Conservation (phyloP, 2,329 filamentous ascomycete genomes). For the Tolypocladium sp. region DNA sequence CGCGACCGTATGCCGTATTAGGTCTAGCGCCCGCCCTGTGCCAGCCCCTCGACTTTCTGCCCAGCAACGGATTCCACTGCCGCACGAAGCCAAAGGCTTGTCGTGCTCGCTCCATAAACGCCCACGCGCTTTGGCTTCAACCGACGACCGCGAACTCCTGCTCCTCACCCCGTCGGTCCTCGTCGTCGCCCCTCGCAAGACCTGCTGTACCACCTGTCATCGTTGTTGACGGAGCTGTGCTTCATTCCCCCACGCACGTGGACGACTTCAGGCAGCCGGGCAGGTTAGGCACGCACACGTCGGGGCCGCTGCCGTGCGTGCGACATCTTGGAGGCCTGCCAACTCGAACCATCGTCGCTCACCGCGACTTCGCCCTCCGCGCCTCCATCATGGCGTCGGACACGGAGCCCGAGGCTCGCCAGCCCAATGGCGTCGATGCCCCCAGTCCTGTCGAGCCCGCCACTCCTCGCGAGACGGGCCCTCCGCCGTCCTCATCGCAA, state of each 20-base stretch:
- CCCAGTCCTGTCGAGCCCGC: slow-evolving; percentile 22
- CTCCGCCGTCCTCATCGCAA: slow-evolving; percentile 32
- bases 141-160: neutral
- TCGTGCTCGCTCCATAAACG: neutral
- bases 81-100: neutral
- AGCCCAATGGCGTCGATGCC: slow-evolving; percentile 21
- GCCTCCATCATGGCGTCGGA: slow-evolving; percentile 24
- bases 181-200: too few relatives aligned
- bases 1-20: neutral
- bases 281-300: neutral
- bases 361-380: neutral
- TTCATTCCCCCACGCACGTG: neutral
- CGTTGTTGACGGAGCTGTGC: neutral
- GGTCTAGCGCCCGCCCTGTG: neutral
- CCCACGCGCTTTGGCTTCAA: neutral
- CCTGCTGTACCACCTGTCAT: too few relatives aligned
- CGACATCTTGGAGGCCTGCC: neutral
- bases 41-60: slow-evolving; percentile 2
- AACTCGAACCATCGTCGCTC: neutral
- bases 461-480: slow-evolving; percentile 20
- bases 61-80: neutral
- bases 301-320: neutral
- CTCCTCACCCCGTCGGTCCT: neutral
- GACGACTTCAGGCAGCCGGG: neutral
- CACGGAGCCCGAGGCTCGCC: slow-evolving; percentile 21